A percentile compares a stretch with the other conserved stretches of the same genome.
Evolutionary conservation across 768 basidiomycete species (phyloP).

Genomic region (Fomitopsis pulvina): DNA sequence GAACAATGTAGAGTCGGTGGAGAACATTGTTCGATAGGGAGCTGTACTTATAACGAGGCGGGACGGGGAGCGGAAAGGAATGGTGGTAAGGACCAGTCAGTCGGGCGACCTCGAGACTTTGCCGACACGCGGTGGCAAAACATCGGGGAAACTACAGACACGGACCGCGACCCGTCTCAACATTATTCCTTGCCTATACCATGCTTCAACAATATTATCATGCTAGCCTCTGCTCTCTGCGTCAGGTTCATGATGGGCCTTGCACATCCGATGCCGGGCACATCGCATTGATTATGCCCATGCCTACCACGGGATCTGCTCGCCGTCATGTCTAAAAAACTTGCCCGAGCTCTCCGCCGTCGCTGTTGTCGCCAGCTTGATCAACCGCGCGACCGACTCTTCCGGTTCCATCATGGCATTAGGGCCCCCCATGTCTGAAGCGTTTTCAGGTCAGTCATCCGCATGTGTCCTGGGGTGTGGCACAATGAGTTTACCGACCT

Average conservation of each 20-base stretch:
- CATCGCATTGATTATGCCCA: neutral
- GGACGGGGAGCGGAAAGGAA: no score
- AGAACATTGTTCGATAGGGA: no score
- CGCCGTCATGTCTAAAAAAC: slow-evolving; percentile 26
- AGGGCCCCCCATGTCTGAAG: slow-evolving; percentile 29
- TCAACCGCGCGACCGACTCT: slow-evolving; percentile 24
- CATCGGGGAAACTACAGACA: no score
- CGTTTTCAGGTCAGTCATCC: neutral
- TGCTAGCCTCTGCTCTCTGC: no score
- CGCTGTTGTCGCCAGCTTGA: slow-evolving; percentile 21
- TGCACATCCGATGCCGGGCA: neutral
- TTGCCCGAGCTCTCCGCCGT: slow-evolving; percentile 24
- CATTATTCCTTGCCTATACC: no score
- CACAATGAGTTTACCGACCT: slow-evolving; percentile 13
- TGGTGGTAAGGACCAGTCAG: no score
- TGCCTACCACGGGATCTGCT: slow-evolving; percentile 25
- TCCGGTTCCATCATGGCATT: slow-evolving; percentile 23
- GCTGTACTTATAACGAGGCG: no score
- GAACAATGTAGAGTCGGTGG: neutral
- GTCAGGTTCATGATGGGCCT: neutral
- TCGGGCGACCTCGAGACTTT: no score
- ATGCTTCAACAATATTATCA: no score
- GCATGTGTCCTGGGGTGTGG: no score
- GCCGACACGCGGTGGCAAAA: no score
- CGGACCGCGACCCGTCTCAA: no score